Evolutionary conservation across 2,329 filamentous ascomycete species (phyloP).

Genomic region (Aotearoamyces nothofagi): DNA sequence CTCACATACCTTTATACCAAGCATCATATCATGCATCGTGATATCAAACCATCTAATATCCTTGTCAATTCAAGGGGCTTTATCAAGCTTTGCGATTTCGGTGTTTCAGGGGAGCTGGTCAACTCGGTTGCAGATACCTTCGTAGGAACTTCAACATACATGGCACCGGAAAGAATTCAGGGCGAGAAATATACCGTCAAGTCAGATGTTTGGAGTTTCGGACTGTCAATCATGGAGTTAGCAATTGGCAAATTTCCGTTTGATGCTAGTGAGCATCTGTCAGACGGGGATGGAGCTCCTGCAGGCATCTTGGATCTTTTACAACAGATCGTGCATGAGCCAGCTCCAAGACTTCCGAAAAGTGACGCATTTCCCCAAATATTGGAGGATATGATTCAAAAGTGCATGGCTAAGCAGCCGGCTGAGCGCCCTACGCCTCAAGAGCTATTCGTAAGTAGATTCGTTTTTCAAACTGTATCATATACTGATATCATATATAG

Average conservation of each 20-base stretch:
- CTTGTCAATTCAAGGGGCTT: conserved; percentile 85
- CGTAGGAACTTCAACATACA: conserved; percentile 96
- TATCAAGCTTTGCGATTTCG: conserved; percentile 98
- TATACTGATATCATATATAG: conserved; percentile 25
- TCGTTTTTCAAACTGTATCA: not conserved
- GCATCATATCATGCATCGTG: conserved; percentile 97
- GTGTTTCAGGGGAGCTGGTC: conserved; percentile 93
- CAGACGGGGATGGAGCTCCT: conserved; percentile 66
- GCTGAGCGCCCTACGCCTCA: conserved; percentile 82
- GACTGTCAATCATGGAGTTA: conserved; percentile 87
- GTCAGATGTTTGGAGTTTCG: conserved; percentile 98
- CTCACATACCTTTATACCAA: conserved; percentile 90
- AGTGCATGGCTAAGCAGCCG: conserved; percentile 82
- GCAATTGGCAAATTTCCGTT: conserved; percentile 97
- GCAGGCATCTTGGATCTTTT: conserved; percentile 91
- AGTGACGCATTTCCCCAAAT: conserved; percentile 95
- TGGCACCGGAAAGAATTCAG: conserved; percentile 96
- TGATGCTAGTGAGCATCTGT: conserved; percentile 53
- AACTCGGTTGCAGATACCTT: conserved; percentile 98
- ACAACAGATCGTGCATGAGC: conserved; percentile 95
- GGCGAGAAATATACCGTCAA: conserved; percentile 96
- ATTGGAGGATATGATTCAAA: conserved; percentile 91
- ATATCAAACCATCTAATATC: conserved; percentile 97
- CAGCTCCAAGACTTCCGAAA: conserved; percentile 83
- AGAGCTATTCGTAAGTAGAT: conserved; percentile 65